Evolutionary conservation across 495 filamentous ascomycete species (phyloP).

Genomic region (Neurospora sp.): DNA sequence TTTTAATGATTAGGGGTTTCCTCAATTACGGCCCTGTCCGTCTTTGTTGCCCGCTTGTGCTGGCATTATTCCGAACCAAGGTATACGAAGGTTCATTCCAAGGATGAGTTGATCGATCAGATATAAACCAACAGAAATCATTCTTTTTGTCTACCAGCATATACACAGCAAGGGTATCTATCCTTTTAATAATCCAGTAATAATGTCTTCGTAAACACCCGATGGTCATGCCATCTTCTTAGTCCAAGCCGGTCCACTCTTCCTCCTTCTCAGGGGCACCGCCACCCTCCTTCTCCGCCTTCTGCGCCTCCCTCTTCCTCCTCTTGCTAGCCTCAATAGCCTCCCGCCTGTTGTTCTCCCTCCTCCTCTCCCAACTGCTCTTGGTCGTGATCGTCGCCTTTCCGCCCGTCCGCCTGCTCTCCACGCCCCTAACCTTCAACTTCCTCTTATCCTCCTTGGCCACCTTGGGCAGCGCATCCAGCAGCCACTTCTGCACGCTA

Average conservation of each 20-base stretch:
- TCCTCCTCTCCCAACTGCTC: constrained; percentile 74
- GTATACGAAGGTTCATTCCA: background rate
- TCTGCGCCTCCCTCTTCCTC: constrained; percentile 35
- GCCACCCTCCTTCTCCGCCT: constrained; percentile 20
- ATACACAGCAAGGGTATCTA: background rate
- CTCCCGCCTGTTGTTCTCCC: constrained; percentile 65
- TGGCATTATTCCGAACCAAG: background rate
- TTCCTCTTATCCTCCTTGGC: constrained; percentile 73
- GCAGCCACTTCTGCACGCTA: constrained; percentile 70
- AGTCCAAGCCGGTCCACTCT: constrained; percentile 61
- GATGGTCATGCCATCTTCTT: constrained; percentile 23
- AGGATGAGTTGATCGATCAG: background rate
- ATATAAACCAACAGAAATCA: background rate
- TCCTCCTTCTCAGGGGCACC: constrained; percentile 29
- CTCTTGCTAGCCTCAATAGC: constrained; percentile 63
- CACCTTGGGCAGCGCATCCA: constrained; percentile 75
- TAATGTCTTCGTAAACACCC: background rate
- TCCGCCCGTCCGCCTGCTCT: constrained; percentile 48
- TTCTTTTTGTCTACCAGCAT: background rate
- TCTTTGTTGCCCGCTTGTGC: background rate
- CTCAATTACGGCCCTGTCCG: background rate
- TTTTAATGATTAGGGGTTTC: background rate
- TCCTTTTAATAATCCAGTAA: background rate
- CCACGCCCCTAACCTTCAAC: constrained; percentile 73
- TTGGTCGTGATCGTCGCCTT: constrained; percentile 73